phyloP scores from a whole-genome alignment of 768 basidiomycete species.

The Suillus luteus region DNA sequence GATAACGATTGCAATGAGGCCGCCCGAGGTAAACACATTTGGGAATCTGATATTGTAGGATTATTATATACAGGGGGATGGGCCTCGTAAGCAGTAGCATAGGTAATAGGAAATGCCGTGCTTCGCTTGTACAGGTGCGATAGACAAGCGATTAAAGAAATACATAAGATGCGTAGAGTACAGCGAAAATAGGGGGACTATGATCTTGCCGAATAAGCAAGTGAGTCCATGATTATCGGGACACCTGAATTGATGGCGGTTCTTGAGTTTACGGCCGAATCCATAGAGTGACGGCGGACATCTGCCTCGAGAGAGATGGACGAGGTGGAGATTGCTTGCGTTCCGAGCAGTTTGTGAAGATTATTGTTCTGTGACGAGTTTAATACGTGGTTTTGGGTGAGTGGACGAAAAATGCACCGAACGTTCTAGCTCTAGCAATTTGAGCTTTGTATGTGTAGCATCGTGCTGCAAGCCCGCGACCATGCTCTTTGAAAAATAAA shows the following conservation, averaged over 20 bases:
- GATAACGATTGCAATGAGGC: neutral
- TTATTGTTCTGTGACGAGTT: constrained; percentile 30
- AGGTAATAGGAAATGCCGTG: neutral
- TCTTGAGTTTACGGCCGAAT: constrained; percentile 29
- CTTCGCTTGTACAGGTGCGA: neutral
- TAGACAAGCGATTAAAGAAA: constrained; percentile 2
- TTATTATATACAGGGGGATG: constrained; percentile 3
- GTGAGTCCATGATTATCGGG: constrained; percentile 3
- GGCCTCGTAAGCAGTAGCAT: constrained; percentile 4
- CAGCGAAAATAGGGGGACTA: neutral
- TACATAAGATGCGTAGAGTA: neutral
- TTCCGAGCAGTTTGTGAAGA: constrained; percentile 33
- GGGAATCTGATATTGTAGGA: neutral
- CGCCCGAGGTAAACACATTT: neutral
- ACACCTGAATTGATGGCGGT: neutral
- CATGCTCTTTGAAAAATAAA: constrained; percentile 55
- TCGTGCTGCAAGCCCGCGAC: constrained; percentile 72
- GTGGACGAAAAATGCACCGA: constrained; percentile 47
- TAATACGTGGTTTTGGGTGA: constrained; percentile 2
- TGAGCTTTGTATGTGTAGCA: constrained; percentile 55
- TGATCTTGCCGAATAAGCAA: neutral
- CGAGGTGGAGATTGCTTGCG: constrained; percentile 23
- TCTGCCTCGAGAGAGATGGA: constrained; percentile 34
- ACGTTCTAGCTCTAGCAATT: constrained; percentile 68
- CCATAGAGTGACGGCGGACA: constrained; percentile 36